Evolutionary conservation across 2,329 filamentous ascomycete species (phyloP), one percentile per base, ranked within the genome.

Genomic region (Colletotrichum acutatum): DNA sequence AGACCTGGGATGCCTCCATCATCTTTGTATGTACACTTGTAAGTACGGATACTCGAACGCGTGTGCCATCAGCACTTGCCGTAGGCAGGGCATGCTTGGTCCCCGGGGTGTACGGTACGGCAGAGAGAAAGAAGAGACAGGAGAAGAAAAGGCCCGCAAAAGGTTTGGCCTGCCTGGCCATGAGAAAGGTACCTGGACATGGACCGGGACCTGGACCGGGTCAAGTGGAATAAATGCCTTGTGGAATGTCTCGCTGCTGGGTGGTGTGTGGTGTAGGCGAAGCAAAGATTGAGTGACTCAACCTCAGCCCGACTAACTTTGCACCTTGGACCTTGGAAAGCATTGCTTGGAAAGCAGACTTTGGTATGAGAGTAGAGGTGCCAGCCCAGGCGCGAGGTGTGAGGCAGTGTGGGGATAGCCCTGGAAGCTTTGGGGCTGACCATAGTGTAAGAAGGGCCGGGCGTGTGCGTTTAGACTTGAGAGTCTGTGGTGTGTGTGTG

Each of bases 1-100:
- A 22, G 64, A 46, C 32, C 26, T 52, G 28, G 70, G 70, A 70
- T 66, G 54, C 61, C 60, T 70, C 54, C 60, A 65, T 70, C 60
- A 61, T 57, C 53, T 56, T 56, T 28, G 9, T 28, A 56, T 12
- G 52, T 57, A 71, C 66, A 60, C 60, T 61, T 28, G 61, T 70
- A 49, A 11, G 42, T 49, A 42, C 14, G 37, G 0, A 42, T 19
- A 64, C 62, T 56, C 52, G 52, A 34, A 68, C 42, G 66, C 12
- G 37, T 60, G 53, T 68, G 52, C 64, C 52, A 61, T 65, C 34
- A 60, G 54, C 56, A 65, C 70, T 72, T 59, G 60, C 46, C 26
- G 56, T 37, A 52, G 71, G 8, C 70, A 72, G 66, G 70, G 28
- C 60, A 32, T 63, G 59, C 58, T 22, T 49, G 24, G 66, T 57